Evolutionary conservation across 2,329 filamentous ascomycete genomes (phyloP).

Genomic region (Cordyceps javanica): DNA sequence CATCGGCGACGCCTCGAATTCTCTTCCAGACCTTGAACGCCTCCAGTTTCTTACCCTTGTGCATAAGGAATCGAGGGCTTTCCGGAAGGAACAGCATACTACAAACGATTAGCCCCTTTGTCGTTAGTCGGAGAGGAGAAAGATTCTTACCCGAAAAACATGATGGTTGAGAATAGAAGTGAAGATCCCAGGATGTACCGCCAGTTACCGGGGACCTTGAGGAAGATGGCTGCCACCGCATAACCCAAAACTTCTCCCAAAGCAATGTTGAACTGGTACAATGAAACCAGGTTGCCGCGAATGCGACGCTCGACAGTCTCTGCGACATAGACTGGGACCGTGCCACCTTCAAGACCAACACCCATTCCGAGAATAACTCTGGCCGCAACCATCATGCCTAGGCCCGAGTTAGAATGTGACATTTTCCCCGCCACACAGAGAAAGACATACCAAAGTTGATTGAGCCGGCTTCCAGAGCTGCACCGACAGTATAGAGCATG

Average conservation of each 20-base stretch:
- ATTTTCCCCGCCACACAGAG: background rate
- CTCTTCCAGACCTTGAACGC: conserved; percentile 64
- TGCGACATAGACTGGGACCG: conserved; percentile 68
- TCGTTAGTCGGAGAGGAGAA: conserved; percentile 36
- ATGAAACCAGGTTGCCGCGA: conserved; percentile 65
- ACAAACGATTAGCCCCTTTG: conserved; percentile 30
- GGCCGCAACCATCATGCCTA: conserved; percentile 60
- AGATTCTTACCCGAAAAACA: conserved; percentile 27
- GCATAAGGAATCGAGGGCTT: conserved; percentile 62
- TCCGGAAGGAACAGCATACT: conserved; percentile 70
- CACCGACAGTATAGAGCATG: conserved; percentile 64
- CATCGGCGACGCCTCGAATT: conserved; percentile 53
- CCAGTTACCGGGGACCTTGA: conserved; percentile 65
- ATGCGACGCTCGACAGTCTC: conserved; percentile 63
- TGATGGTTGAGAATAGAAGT: conserved; percentile 54
- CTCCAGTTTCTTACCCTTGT: conserved; percentile 45
- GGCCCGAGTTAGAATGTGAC: background rate
- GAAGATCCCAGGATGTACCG: conserved; percentile 68
- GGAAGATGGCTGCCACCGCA: conserved; percentile 65
- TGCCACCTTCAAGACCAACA: conserved; percentile 68
- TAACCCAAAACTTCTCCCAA: conserved; percentile 69
- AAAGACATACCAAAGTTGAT: conserved; percentile 51
- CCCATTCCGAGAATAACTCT: conserved; percentile 65
- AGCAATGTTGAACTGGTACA: conserved; percentile 73
- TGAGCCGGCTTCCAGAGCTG: conserved; percentile 59